A percentile compares a stretch with the other conserved stretches of the same genome.
These are phyloP conservation scores for Leccinum rimulosum DNA, from an alignment of 768 basidiomycete genomes.

Conservation along the genomic window DNA sequence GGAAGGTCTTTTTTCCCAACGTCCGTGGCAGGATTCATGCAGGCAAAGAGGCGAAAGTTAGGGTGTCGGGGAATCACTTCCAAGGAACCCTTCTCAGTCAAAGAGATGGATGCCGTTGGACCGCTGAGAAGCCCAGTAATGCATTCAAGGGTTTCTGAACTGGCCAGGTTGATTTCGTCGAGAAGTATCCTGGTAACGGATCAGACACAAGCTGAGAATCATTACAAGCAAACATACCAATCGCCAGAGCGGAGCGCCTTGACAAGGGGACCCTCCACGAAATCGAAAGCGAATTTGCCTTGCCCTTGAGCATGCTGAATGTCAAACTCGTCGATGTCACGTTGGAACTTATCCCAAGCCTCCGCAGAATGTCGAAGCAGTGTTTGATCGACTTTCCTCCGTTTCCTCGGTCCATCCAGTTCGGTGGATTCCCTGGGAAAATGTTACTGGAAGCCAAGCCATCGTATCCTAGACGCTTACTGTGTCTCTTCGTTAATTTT, in stretches of 20 bases:
- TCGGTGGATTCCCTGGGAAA: slow-evolving; percentile 26
- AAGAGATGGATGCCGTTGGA: slow-evolving; percentile 83
- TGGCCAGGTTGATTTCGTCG: slow-evolving; percentile 95
- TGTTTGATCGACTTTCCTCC: slow-evolving; percentile 57
- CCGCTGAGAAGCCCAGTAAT: slow-evolving; percentile 84
- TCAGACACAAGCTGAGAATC: slow-evolving; percentile 1
- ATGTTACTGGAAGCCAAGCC: not conserved
- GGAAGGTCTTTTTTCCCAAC: slow-evolving; percentile 98
- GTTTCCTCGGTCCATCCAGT: slow-evolving; percentile 58
- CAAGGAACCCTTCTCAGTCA: slow-evolving; percentile 90
- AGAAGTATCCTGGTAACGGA: slow-evolving; percentile 71
- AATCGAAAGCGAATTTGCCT: slow-evolving; percentile 89
- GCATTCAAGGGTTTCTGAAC: slow-evolving; percentile 91
- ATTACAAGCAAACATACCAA: slow-evolving; percentile 58
- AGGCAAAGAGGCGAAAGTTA: slow-evolving; percentile 95
- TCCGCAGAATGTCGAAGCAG: slow-evolving; percentile 43
- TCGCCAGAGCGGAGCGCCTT: slow-evolving; percentile 85
- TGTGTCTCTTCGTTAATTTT: slow-evolving; percentile 27
- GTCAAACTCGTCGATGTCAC: slow-evolving; percentile 76
- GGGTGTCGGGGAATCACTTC: slow-evolving; percentile 90
- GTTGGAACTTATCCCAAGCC: slow-evolving; percentile 67
- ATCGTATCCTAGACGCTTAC: slow-evolving; percentile 15
- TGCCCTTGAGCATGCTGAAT: slow-evolving; percentile 84
- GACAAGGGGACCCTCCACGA: slow-evolving; percentile 94
- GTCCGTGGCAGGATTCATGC: slow-evolving; percentile 99